Base-by-base conservation (phyloP, 2,329 filamentous ascomycete genomes). In the Lasiodiplodia sp. region DNA sequence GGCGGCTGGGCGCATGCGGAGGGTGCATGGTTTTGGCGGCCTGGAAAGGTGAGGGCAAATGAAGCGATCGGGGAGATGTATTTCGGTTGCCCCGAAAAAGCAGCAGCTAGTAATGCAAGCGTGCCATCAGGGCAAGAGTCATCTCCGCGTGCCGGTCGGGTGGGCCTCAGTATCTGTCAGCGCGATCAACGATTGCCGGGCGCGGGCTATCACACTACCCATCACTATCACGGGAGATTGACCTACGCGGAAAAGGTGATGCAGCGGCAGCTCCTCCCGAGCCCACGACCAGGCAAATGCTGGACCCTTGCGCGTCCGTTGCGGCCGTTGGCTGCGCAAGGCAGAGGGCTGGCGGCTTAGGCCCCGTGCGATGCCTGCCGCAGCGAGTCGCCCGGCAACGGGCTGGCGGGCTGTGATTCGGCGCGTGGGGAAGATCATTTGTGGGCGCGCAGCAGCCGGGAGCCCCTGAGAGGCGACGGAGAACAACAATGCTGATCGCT, bases 21-120 rank as follows among this genome's bases (percentile, higher is more conserved):
- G 40, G 52, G 21, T 60, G 55, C 55, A 57, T 67, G 65, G 55
- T 28, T 49, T 18, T 4, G n/a, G 31, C 5, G 37, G 16, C 58
- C 40, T 21, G 40, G 49, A 47, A 12, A 21, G 47, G 60, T 23
- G 52, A 23, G 28, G 28, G 58, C 60, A 53, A 64, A 64, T 64
- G 47, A 64, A 52, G 51, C 58, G 47, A 25, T 23, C n/a, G 34
- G 31, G 34, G 34, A 38, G 34, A 40, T 21, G 55, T 11, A 56
- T 67, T 49, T 62, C 66, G 66, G 66, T 67, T 64, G 60, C 52
- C 60, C 47, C 51, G n/a, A 34, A 62, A 38, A 37, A 67, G 56
- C 44, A 56, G 51, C 51, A 57, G 49, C 63, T 55, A 57, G 58
- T 37, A 64, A 64, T 64, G 60, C 60, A 64, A 11, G 44, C 44